phyloP scores from a whole-genome alignment of 2,329 filamentous ascomycete genomes.

The Magnaporthales sp. region DNA sequence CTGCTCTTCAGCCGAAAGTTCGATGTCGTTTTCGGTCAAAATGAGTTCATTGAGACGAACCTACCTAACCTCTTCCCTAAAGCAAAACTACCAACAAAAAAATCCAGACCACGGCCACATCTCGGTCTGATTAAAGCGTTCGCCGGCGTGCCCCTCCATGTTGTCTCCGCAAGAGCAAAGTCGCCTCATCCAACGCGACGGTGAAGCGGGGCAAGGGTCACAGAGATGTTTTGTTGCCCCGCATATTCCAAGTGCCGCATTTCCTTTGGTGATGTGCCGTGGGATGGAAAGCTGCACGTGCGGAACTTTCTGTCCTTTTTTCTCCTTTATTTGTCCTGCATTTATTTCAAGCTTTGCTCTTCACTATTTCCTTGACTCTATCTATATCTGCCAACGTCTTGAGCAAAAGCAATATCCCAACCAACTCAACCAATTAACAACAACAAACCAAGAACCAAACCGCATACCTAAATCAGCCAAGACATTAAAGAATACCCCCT shows the following conservation, averaged over 20 bases:
- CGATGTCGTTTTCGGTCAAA: neutral
- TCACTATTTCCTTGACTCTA: neutral
- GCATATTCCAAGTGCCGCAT: neutral
- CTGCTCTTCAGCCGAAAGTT: neutral
- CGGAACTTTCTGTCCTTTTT: neutral
- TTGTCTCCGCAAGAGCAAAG: constrained; percentile 1
- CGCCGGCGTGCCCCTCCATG: neutral
- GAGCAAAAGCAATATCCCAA: neutral
- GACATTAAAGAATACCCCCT: too few species aligned
- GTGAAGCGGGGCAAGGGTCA: neutral
- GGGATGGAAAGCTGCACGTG: neutral
- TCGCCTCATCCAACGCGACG: neutral
- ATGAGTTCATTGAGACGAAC: too few species aligned
- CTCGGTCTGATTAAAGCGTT: neutral
- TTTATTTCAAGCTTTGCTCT: neutral
- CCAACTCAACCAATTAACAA: neutral
- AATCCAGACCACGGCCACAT: neutral
- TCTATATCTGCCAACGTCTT: neutral
- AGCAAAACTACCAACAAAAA: neutral
- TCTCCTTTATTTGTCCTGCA: neutral
- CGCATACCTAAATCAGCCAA: neutral
- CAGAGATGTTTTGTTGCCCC: constrained; percentile 1
- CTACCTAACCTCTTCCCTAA: neutral
- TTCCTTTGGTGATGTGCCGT: neutral
- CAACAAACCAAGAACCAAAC: neutral